A percentile compares a stretch with the other conserved stretches of the same genome.
These are phyloP conservation scores for Cylindrodendrum hubeiense DNA, from an alignment of 2,329 filamentous ascomycete genomes.

Conservation along the genomic window DNA sequence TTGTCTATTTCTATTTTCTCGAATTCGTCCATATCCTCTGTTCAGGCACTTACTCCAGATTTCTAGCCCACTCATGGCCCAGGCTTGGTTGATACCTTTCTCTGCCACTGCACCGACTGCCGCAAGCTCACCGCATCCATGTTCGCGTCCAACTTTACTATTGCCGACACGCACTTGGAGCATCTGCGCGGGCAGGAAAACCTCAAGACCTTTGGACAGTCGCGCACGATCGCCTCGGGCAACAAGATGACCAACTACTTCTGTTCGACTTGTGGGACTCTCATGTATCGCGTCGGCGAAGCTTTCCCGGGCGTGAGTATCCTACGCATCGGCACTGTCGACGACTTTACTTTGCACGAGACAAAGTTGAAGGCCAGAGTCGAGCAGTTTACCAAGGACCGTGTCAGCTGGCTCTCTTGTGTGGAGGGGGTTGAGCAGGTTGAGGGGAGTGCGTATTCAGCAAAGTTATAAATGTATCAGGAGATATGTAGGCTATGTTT, in stretches of 20 bases:
- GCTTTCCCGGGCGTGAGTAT: constrained; percentile 61
- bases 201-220: constrained; percentile 60
- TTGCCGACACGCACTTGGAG: constrained; percentile 58
- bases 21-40: background rate
- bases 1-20: background rate
- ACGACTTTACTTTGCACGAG: constrained; percentile 70
- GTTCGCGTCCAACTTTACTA: constrained; percentile 70
- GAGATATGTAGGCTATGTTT: too few relatives aligned
- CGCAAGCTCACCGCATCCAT: constrained; percentile 73
- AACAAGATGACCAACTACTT: constrained; percentile 72
- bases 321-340: constrained; percentile 69
- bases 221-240: constrained; percentile 59
- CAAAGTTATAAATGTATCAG: too few relatives aligned
- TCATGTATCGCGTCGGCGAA: constrained; percentile 68
- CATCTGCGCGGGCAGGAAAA: constrained; percentile 65
- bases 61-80: constrained; percentile 58
- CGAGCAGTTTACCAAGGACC: constrained; percentile 65
- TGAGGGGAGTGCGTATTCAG: background rate
- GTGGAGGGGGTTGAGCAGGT: constrained; percentile 3
- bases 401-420: constrained; percentile 61
- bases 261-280: constrained; percentile 68
- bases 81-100: constrained; percentile 62
- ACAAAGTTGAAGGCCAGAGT: constrained; percentile 65
- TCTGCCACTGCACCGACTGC: constrained; percentile 73
- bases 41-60: background rate